A percentile compares a stretch with the other conserved stretches of the same genome.
Conservation (phyloP, 2,329 filamentous ascomycete genomes). For the Phoma herbarum region DNA sequence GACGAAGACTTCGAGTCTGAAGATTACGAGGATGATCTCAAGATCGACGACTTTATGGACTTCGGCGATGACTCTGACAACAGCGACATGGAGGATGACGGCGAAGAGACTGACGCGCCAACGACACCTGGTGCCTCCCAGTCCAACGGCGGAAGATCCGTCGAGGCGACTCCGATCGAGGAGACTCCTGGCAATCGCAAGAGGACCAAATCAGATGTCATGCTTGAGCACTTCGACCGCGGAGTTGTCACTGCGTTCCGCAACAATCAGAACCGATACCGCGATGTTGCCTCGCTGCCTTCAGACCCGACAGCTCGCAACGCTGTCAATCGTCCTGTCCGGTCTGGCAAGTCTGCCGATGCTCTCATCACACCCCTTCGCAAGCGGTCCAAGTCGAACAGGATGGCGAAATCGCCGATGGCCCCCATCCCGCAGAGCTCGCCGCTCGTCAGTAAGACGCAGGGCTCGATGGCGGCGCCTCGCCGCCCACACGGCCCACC, state of each 20-base stretch:
- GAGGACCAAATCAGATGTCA: constrained; percentile 45
- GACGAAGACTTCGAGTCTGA: constrained; percentile 67
- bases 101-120: constrained; percentile 49
- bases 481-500: constrained; percentile 38
- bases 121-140: constrained; percentile 48
- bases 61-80: constrained; percentile 48
- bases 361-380: constrained; percentile 51
- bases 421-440: constrained; percentile 34
- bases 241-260: constrained; percentile 56
- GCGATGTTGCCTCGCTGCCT: constrained; percentile 49
- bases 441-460: constrained; percentile 43
- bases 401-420: constrained; percentile 36
- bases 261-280: constrained; percentile 51
- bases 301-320: constrained; percentile 48
- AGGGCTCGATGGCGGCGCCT: constrained; percentile 39
- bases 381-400: constrained; percentile 45
- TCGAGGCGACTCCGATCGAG: constrained; percentile 31
- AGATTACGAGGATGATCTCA: constrained; percentile 63
- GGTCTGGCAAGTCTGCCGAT: constrained; percentile 51
- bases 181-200: constrained; percentile 39
- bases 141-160: constrained; percentile 43
- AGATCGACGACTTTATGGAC: constrained; percentile 52
- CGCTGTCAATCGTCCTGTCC: constrained; percentile 48
- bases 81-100: constrained; percentile 47
- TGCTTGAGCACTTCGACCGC: constrained; percentile 59